Conservation (phyloP, 2,329 filamentous ascomycete species). For the Pyricularia grisea region DNA sequence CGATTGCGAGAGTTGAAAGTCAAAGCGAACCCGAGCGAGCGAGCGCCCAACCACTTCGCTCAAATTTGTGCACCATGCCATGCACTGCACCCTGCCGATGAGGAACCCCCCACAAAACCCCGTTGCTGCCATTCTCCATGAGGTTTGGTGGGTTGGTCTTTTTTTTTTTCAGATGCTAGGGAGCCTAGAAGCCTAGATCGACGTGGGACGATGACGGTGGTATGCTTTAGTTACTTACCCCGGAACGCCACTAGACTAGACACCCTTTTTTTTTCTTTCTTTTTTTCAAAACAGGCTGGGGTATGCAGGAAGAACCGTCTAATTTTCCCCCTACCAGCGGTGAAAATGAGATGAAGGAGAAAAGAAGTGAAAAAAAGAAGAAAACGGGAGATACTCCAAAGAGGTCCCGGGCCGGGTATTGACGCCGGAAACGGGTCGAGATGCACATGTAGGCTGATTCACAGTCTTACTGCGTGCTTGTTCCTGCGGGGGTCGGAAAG, state of each 20-base stretch:
- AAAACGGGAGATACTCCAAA: neutral
- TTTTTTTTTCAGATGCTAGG: neutral
- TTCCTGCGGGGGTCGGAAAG: neutral
- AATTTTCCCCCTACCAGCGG: neutral
- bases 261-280: neutral
- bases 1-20: neutral
- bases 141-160: neutral
- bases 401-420: neutral
- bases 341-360: neutral
- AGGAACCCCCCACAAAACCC: neutral
- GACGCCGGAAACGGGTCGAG: neutral
- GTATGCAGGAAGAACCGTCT: neutral
- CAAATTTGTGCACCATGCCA: neutral
- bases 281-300: neutral
- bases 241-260: neutral
- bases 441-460: no score
- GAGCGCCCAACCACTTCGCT: neutral
- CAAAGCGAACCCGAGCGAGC: neutral
- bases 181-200: neutral
- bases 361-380: neutral
- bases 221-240: neutral
- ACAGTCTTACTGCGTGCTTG: neutral
- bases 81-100: neutral
- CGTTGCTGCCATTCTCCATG: neutral
- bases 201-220: neutral